Evolutionary conservation across 2,329 filamentous ascomycete species (phyloP).

Genomic region (Geoglossum cookeanum): DNA sequence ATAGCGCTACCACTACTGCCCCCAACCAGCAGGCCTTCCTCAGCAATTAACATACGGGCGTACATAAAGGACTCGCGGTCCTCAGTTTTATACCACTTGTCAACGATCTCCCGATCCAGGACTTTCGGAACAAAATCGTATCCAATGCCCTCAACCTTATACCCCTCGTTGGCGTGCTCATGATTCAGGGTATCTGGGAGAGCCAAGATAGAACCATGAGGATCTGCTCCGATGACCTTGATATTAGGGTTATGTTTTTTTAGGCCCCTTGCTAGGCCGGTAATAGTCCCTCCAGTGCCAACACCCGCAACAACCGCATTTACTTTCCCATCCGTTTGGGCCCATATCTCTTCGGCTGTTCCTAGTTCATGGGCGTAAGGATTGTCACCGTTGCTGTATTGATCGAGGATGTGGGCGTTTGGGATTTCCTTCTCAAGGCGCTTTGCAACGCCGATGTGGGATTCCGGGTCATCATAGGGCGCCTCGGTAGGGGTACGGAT

Average conservation of each 20-base stretch:
- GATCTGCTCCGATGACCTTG: constrained; percentile 84
- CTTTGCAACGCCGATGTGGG: constrained; percentile 85
- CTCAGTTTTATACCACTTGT: constrained; percentile 97
- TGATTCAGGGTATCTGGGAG: constrained; percentile 63
- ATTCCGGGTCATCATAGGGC: constrained; percentile 85
- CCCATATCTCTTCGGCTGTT: constrained; percentile 92
- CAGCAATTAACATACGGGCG: constrained; percentile 75
- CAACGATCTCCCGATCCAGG: constrained; percentile 57
- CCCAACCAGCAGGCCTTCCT: constrained; percentile 85
- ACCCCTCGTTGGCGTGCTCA: constrained; percentile 60
- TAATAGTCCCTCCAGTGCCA: constrained; percentile 89
- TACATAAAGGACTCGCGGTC: constrained; percentile 81
- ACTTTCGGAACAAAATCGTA: constrained; percentile 98
- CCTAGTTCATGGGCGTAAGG: constrained; percentile 84
- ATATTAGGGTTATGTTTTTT: constrained; percentile 71
- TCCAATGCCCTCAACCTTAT: constrained; percentile 97
- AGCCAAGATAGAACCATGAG: constrained; percentile 78
- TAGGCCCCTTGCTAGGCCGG: constrained; percentile 67
- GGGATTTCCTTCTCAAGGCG: constrained; percentile 88
- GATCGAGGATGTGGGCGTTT: constrained; percentile 91
- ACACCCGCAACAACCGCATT: constrained; percentile 77
- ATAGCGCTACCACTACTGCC: constrained; percentile 88
- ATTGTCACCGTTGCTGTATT: constrained; percentile 85
- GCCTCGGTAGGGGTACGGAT: constrained; percentile 94
- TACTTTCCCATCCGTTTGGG: constrained; percentile 67